Evolutionary conservation across 805 yeast species (phyloP), one percentile per base, ranked within the genome.

Genomic region (Cyberlindnera galapagoensis): DNA sequence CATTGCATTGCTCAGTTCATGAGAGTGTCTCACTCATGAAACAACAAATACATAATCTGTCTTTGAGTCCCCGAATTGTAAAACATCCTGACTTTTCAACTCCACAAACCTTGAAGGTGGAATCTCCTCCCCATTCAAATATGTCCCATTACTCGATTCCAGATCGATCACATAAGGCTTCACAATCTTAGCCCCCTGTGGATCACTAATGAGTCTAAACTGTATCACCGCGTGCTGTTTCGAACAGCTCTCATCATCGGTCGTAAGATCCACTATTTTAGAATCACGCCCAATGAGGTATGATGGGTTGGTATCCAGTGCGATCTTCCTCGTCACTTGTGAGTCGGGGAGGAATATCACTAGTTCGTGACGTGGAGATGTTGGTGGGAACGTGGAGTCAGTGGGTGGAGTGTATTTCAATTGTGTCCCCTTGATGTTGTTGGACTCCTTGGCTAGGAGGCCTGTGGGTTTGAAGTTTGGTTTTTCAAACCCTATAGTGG

Each of bases 221-320:
- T 69, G 75, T 7, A 70, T 52, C 1, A 57, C 74, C 14, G 74
- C 72, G 42, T 70, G 76, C 42, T 69, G 72, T 29, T 62, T 61
- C 0, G 71, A 64, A 31, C 67, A 60, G 1, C 60, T 48, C 18
- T 52, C 56, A 28, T 59, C 57, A 6, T 55, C 56, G 2, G 65
- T 51, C 18, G 44, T 40, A 3, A 66, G 52, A 40, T 67, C 67
- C 11, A 59, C 64, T 1, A 65, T 46, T 18, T 47, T 44, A 6
- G 33, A 43, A 23, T 52, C 59, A 22, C 71, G 44, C 0, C 73
- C 73, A 6, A 67, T 40, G 9, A 64, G 38, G 26, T 52, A 57
- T 18, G 31, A 45, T 14, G 57, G 52, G 22, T 49, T 57, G 1
- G 35, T 44, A 23, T 42, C 46, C 21, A 64, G 40, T 4, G 46